phyloP scores from a whole-genome alignment of 768 basidiomycete genomes.

The Agaricus blazei region DNA sequence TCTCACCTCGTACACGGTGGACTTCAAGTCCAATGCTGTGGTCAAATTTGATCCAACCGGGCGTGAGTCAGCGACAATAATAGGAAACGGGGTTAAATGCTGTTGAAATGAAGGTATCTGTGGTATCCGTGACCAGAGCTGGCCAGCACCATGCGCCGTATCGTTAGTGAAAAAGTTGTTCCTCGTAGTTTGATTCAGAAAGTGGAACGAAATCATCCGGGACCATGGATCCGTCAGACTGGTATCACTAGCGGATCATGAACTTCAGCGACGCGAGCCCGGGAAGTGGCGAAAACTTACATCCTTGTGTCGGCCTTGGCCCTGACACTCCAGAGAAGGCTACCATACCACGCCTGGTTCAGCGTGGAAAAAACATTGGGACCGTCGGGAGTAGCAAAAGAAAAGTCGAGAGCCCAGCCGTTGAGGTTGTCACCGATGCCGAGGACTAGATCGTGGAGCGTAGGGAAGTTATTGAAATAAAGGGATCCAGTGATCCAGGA shows the following conservation, averaged over 20 bases:
- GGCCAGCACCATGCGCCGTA: conserved; percentile 65
- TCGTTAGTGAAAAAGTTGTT: conserved; percentile 56
- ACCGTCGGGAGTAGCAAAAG: conserved; percentile 52
- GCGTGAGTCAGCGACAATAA: conserved; percentile 54
- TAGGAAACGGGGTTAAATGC: conserved; percentile 57
- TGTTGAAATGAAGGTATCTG: conserved; percentile 45
- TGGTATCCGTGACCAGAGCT: conserved; percentile 59
- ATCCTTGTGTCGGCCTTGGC: conserved; percentile 51
- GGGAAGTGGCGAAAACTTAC: conserved; percentile 22
- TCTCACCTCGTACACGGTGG: conserved; percentile 56
- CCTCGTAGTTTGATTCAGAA: conserved; percentile 58
- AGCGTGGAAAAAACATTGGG: conserved; percentile 34
- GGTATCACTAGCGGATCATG: conserved; percentile 41
- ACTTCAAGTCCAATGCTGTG: conserved; percentile 29
- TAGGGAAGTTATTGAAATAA: conserved; percentile 60
- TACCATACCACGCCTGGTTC: conserved; percentile 51
- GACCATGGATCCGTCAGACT: conserved; percentile 63
- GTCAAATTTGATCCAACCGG: conserved; percentile 40
- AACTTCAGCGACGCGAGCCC: background rate
- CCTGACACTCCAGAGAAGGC: conserved; percentile 47
- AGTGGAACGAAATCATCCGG: conserved; percentile 68
- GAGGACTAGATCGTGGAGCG: conserved; percentile 49
- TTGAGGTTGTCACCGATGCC: conserved; percentile 42
- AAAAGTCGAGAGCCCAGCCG: conserved; percentile 56
- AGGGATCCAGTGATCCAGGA: conserved; percentile 67